A percentile compares a stretch with the other conserved stretches of the same genome.
Evolutionary conservation across 768 basidiomycete species (phyloP).

Genomic region (Russula dissimulans): DNA sequence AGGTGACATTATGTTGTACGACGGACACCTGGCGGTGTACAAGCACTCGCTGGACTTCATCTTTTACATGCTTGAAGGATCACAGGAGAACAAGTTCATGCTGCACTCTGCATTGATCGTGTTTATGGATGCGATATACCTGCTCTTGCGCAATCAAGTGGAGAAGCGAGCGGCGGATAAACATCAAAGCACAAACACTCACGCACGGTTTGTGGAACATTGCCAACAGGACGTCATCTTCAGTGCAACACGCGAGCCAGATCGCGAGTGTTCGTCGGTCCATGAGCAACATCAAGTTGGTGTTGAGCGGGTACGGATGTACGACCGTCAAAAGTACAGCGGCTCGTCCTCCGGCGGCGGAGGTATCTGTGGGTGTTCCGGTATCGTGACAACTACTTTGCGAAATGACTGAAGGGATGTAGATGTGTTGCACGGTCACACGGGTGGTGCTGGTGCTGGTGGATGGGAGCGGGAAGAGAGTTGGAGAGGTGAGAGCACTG

Average conservation of each 20-base stretch:
- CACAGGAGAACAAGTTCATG: conserved; percentile 93
- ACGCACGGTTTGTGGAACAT: too few relatives aligned
- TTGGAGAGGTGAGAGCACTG: too few relatives aligned
- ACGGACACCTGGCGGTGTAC: conserved; percentile 84
- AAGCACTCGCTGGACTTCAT: conserved; percentile 91
- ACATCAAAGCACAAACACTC: too few relatives aligned
- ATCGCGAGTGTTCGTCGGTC: conserved; percentile 33
- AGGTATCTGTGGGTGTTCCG: conserved; percentile 34
- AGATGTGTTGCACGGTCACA: too few relatives aligned
- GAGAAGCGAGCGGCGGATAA: conserved; percentile 93
- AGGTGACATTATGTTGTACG: conserved; percentile 84
- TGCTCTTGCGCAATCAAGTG: conserved; percentile 83
- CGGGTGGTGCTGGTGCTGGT: too few relatives aligned
- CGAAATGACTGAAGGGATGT: too few relatives aligned
- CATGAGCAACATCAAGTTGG: conserved; percentile 31
- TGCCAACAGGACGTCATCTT: conserved; percentile 29
- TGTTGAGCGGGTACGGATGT: conserved; percentile 34
- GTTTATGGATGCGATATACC: conserved; percentile 74
- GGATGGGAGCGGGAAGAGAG: too few relatives aligned
- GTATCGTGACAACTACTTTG: too few relatives aligned
- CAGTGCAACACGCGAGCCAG: conserved; percentile 37
- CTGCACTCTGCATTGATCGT: conserved; percentile 73
- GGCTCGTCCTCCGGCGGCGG: conserved; percentile 38
- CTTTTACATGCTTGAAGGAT: conserved; percentile 83
- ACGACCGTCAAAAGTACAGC: conserved; percentile 36